A percentile compares a stretch with the other conserved stretches of the same genome.
phyloP scores from a whole-genome alignment of 345 rosid genomes.

The Eucalyptus rudis region DNA sequence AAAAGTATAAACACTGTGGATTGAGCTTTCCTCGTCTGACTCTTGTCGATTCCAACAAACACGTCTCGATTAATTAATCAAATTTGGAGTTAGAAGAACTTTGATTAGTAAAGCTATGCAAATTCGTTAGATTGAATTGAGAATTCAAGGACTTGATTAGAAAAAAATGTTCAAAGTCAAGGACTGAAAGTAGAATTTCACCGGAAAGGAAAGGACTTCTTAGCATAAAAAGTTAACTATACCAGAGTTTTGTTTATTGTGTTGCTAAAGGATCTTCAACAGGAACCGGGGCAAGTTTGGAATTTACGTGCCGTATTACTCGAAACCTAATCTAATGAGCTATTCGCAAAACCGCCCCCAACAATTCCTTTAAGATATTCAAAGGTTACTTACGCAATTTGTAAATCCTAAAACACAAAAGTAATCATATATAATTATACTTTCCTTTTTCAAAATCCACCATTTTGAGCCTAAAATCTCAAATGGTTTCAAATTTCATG shows the following conservation, averaged over 20 bases:
- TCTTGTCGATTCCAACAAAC: neutral
- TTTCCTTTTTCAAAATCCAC: neutral
- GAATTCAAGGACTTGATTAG: neutral
- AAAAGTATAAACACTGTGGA: neutral
- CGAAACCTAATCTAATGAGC: neutral
- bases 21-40: neutral
- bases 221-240: neutral
- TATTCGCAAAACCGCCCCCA: neutral
- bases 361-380: neutral
- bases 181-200: neutral
- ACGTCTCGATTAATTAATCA: neutral
- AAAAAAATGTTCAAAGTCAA: neutral
- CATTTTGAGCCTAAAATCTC: neutral
- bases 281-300: neutral
- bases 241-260: neutral
- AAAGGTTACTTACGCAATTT: neutral
- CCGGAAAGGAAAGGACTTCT: neutral
- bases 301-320: neutral
- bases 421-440: neutral
- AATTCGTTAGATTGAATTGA: neutral
- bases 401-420: neutral
- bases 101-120: neutral
- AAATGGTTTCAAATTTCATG: neutral
- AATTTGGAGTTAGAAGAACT: neutral
- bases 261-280: neutral